These are phyloP conservation scores for Jamesozyma spencerorum DNA, from an alignment of 805 yeast genomes.

Conservation along the genomic window DNA sequence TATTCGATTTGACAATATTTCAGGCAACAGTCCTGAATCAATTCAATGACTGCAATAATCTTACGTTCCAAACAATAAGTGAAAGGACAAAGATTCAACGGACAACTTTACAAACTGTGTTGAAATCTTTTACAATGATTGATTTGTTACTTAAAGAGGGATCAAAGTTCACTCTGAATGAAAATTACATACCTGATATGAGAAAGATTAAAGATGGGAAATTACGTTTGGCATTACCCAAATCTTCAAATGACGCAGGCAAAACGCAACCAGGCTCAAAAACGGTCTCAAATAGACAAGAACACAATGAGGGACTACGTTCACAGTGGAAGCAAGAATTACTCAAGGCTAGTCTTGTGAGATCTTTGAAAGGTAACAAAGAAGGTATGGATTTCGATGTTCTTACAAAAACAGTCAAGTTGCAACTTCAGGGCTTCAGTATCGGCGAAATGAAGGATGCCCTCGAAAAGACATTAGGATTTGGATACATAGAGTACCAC, in stretches of 20 bases:
- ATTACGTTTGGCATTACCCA: constrained; percentile 14
- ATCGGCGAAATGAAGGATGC: constrained; percentile 29
- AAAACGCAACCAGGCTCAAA: not conserved
- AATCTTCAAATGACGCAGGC: not conserved
- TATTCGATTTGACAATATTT: constrained; percentile 19
- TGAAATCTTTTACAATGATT: constrained; percentile 17
- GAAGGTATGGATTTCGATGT: constrained; percentile 8
- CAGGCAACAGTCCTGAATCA: constrained; percentile 21
- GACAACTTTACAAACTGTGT: constrained; percentile 6
- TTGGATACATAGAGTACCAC: constrained; percentile 3
- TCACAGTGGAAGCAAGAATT: constrained; percentile 25
- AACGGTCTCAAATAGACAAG: not conserved
- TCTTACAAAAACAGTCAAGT: constrained; percentile 9
- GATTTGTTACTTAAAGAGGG: constrained; percentile 8
- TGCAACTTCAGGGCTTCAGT: constrained; percentile 20
- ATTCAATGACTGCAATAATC: constrained; percentile 15
- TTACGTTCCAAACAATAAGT: constrained; percentile 9
- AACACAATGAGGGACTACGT: constrained; percentile 18
- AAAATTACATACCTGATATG: constrained; percentile 16
- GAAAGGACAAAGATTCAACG: constrained; percentile 4
- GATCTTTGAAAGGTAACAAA: constrained; percentile 16
- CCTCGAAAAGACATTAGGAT: constrained; percentile 8
- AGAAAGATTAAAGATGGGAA: constrained; percentile 15
- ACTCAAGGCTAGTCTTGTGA: constrained; percentile 19
- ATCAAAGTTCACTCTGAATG: constrained; percentile 12